Evolutionary conservation across 2,329 filamentous ascomycete genomes (phyloP), one percentile per base, ranked within the genome.

Genomic region (Aspergillus sp.): DNA sequence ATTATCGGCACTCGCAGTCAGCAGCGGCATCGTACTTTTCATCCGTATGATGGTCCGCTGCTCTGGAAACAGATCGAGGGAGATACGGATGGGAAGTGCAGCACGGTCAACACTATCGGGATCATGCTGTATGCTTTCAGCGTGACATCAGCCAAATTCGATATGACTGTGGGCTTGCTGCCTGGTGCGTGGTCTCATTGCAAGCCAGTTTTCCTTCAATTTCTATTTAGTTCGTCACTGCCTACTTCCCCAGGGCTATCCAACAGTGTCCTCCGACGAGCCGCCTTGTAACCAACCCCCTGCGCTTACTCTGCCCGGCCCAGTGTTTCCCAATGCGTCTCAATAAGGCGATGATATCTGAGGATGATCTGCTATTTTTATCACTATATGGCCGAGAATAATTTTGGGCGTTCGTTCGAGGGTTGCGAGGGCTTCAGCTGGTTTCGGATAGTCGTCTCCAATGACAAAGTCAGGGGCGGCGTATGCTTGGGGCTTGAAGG

Each of bases 401-500:
- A 23, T 62, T 17, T 45, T 31, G 5, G 55, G 53, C 1, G n/a
- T 17, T 40, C 3, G 7, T 12, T 11, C 8, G 23, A 25, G 51
- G 25, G 31, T 60, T 11, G 21, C 52, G 21, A 49, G 19, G 21
- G 57, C 48, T 8, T 48, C 50, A 2, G 50, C 56, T 7, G 59
- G 55, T 3, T 37, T 51, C 3, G 91, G 91, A 73, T 89, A 93
- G 77, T 88, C 85, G 66, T 91, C 93, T 66, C 87, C 86, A 49
- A 82, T 90, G 48, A 82, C 82, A 62, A 83, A 84, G 61, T 81
- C 86, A 25, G 85, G 85, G 19, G 77, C 81, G n/a, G 86, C 91
- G 25, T 92, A 85, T 75, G 83, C 86, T 1, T 93, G 90, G 90
- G 90, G 90, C 21, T 80, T 91, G 19, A 93, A 95, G 81, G 90